Evolutionary conservation across 2,329 filamentous ascomycete species (phyloP), one percentile per base, ranked within the genome.

Genomic region (Colletotrichum cuscutae): DNA sequence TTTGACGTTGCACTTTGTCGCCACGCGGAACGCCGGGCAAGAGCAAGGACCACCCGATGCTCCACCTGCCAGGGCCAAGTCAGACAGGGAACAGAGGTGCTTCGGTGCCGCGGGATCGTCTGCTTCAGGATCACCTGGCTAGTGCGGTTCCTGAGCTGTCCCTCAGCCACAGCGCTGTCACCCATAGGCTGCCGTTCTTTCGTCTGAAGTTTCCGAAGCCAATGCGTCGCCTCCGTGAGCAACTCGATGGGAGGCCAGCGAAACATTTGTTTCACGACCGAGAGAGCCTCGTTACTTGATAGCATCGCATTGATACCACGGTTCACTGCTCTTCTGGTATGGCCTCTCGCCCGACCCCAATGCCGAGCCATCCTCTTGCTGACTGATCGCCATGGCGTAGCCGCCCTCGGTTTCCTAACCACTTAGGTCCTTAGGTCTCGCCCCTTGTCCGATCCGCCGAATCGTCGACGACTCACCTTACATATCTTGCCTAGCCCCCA

Each of bases 341-440:
- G 71, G 15, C 66, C 61, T 61, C 60, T 54, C 65, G 61, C 61
- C 53, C 53, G 49, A 49, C 58, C 26, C 32, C 35, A 61, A 71
- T 62, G 71, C 71, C 71, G 66, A 73, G 71, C 66, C 61, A 65
- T 71, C 61, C 61, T 24, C 56, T 67, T 58, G 54, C 73, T 74
- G 73, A 74, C 73, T 72, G 73, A 74, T 74, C 57, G 71, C 63
- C 65, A 70, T 65, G 73, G 73, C 73, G 71, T 65, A 71, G 71
- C 72, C 62, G 35, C 66, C 65, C 69, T 72, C 61, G 49, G 66
- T 68, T 65, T 53, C 64, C 30, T 63, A 61, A 30, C 62, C 65
- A 57, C 53, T 59, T 74, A 66, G 71, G 57, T 69, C 62, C 71
- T 64, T 24, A 53, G 46, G 35, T 64, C 62, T 59, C 35, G 68